Evolutionary conservation across 768 basidiomycete genomes (phyloP), one percentile per base, ranked within the genome.

Genomic region (Collybiopsis luxurians): DNA sequence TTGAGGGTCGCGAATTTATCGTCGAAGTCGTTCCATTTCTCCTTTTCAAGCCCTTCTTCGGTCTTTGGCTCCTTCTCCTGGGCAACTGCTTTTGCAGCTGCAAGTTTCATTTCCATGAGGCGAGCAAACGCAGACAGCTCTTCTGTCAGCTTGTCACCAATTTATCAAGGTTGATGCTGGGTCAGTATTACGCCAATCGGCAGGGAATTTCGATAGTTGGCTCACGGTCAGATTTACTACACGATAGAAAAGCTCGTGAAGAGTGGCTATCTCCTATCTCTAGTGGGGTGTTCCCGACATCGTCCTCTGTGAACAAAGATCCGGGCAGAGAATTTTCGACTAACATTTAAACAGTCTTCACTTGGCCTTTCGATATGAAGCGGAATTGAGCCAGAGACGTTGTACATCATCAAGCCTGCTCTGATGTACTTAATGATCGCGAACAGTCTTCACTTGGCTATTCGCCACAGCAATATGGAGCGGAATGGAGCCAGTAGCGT

Each of bases 401-500:
- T n/a, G n/a, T n/a, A n/a, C n/a, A n/a, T n/a, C n/a, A n/a, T n/a
- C n/a, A n/a, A n/a, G n/a, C n/a, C n/a, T n/a, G n/a, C n/a, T n/a
- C n/a, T n/a, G n/a, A n/a, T n/a, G n/a, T n/a, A n/a, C n/a, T n/a
- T n/a, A n/a, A n/a, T n/a, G n/a, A n/a, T n/a, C n/a, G n/a, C n/a
- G 59, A 1, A 74, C 69, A 10, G 82, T 78, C 21, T 71, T 61
- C 0, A 70, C 19, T 56, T 60, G 74, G 21, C 71, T 69, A 0
- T 55, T 28, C 9, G 69, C 69, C 21, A 78, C 72, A 0, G 84
- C 81, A 26, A 71, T 57, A 60, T 85, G 84, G 2, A 86, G 68
- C 2, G 82, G 77, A 0, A 75, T 82, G n/a, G 72, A 76, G 0
- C 82, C 85, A 44, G 75, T 71, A 27, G 70, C 69, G 61, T 86